Evolutionary conservation across 768 basidiomycete genomes (phyloP).

Genomic region (Tricholomella constricta): DNA sequence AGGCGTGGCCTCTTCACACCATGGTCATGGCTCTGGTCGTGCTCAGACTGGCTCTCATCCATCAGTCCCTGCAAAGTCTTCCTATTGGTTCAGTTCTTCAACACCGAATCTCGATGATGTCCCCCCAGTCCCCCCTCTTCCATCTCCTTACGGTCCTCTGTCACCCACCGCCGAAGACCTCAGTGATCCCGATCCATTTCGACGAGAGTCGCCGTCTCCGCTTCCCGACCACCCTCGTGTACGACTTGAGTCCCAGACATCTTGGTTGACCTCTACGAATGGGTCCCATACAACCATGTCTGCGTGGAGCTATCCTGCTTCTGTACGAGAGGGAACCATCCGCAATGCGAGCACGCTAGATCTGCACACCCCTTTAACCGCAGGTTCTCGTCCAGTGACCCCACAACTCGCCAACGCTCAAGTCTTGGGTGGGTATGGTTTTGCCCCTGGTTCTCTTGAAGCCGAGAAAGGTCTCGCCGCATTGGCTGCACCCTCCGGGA

Average conservation of each 20-base stretch:
- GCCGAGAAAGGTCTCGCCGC: constrained; percentile 57
- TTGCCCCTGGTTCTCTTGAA: constrained; percentile 43
- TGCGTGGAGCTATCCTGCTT: constrained; percentile 70
- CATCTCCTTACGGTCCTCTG: constrained; percentile 55
- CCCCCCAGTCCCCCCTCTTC: constrained; percentile 73
- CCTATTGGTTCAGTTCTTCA: constrained; percentile 61
- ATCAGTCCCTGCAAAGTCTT: constrained; percentile 56
- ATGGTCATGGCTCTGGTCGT: constrained; percentile 33
- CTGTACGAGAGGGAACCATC: constrained; percentile 35
- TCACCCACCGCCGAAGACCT: constrained; percentile 42
- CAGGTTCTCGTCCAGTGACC: constrained; percentile 47
- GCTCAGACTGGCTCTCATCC: constrained; percentile 38
- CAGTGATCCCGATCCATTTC: constrained; percentile 64
- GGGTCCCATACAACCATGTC: constrained; percentile 60
- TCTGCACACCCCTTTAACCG: constrained; percentile 41
- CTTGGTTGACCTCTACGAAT: constrained; percentile 71
- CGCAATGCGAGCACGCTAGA: constrained; percentile 42
- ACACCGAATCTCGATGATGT: constrained; percentile 46
- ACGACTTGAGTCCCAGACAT: constrained; percentile 66
- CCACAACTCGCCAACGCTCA: constrained; percentile 58
- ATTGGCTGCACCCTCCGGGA: constrained; percentile 43
- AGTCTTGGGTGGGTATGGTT: constrained; percentile 72
- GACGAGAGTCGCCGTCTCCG: constrained; percentile 49
- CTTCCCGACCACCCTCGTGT: constrained; percentile 40
- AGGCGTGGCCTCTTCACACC: constrained; percentile 35